Base-by-base conservation (phyloP, 2,329 filamentous ascomycete genomes). In the Monosporascus sp. region DNA sequence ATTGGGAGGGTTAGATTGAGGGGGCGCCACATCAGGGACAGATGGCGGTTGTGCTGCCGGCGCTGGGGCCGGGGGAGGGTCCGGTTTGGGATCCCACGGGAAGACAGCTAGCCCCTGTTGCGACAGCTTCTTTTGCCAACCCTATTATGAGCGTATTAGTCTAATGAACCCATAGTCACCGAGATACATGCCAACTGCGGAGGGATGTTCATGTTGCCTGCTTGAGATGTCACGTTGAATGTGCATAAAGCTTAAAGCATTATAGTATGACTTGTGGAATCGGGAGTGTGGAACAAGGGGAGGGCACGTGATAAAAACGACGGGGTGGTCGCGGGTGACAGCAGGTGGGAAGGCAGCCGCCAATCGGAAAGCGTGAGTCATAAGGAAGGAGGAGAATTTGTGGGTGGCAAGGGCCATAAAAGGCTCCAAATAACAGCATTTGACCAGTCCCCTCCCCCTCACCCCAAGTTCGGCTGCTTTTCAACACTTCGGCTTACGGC, bases 111-210 rank as follows among this genome's bases (percentile, higher is more conserved):
- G 87, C 60, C 88, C 85, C 60, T 95, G 85, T 62, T 85, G 84
- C 1, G 92, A 88, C 37, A 99, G 80, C 73, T 95, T 97, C 64
- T 86, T 80, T 78, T 97, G 92, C 94, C 94, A 99, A 74, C 87
- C 89, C 92, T 97, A 68, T 57, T 43, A 50, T 44, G 27, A 48
- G 51, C 20, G n/a, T 54, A 54, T 63, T 53, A 64, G 58, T 51
- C 19, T 52, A 43, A 44, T 5, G 22, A 40, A 41, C 24, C 24
- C 46, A 50, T n/a, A 31, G 37, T 38, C 19, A 45, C 31, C 8
- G 35, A 43, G 48, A 40, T 50, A 37, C 41, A 44, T 38, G 54
- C 51, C 37, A 17, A 49, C 43, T 37, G 31, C 31, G 11, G 31
- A 35, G 27, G 27, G 9, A 5, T 14, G 9, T 14, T 35, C 31